phyloP scores from a whole-genome alignment of 192 early-diverging fungal genomes.

The Allomyces macrogynus region DNA sequence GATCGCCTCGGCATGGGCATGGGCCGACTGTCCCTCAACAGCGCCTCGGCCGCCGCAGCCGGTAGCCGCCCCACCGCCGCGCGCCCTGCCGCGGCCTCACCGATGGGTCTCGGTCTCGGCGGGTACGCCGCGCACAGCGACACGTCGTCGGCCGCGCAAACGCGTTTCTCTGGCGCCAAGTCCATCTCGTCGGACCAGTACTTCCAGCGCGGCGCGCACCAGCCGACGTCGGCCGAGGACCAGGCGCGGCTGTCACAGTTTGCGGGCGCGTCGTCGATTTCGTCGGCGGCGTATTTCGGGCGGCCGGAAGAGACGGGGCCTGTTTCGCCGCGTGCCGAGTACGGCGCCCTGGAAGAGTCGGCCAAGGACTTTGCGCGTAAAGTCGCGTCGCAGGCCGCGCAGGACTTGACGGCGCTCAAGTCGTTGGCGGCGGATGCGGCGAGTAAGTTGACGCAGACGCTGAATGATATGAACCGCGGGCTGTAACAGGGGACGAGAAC shows the following conservation, averaged over 20 bases:
- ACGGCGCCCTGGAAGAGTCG: neutral
- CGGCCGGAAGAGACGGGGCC: constrained; percentile 26
- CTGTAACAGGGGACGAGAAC: neutral
- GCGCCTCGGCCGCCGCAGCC: neutral
- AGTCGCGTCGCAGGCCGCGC: neutral
- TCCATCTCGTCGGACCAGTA: constrained; percentile 82
- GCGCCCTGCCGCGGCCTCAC: neutral
- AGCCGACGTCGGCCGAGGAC: constrained; percentile 30
- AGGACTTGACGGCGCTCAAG: neutral
- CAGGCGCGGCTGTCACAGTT: constrained; percentile 41
- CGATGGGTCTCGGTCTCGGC: neutral
- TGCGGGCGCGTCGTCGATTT: constrained; percentile 52
- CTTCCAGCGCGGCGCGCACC: constrained; percentile 58
- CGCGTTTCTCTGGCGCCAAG: constrained; percentile 57
- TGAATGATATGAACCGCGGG: neutral
- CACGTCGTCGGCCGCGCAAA: neutral
- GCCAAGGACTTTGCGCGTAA: neutral
- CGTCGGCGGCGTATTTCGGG: constrained; percentile 65
- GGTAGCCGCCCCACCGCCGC: neutral
- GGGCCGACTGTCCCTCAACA: neutral
- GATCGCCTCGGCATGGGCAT: neutral
- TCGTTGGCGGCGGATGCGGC: neutral
- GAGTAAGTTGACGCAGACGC: neutral
- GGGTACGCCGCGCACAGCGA: too few relatives aligned
- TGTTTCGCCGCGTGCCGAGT: neutral